Evolutionary conservation across 768 basidiomycete genomes (phyloP), one percentile per base, ranked within the genome.

Genomic region (Hygrocybe coccinea): DNA sequence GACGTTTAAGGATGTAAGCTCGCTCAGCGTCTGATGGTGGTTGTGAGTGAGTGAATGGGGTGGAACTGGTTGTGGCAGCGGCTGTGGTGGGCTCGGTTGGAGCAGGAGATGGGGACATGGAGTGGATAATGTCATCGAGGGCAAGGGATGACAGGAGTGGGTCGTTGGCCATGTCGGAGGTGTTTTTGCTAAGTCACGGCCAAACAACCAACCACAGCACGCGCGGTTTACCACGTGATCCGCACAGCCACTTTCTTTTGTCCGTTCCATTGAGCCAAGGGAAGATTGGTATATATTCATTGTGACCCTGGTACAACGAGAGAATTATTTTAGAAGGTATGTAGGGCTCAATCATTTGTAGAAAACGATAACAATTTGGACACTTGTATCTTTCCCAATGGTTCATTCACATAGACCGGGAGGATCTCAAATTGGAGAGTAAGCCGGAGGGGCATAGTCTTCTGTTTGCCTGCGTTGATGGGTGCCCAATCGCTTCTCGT

Each of bases 111-210:
- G 81, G 78, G 10, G 82, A 79, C 66, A 79, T 74, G 33, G 74
- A 62, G 56, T 81, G 78, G 54, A 83, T 75, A 39, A 83, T 78
- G 58, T 85, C 84, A 35, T 79, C 80, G 45, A 85, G 71, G 6
- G 76, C 72, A 24, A 84, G 74, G 8, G 74, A n/a, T 65, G 50
- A 21, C 4, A 73, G 74, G 38, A 57, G 39, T 50, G 59, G 56
- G 41, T 57, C 54, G 41, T 41, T 41, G 48, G 57, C 59, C 55
- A 60, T 62, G 36, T 29, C 33, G 34, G 17, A 38, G 36, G 37
- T 38, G 33, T 15, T 37, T n/a, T 17, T 22, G 34, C 11, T 24
- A 22, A 37, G 14, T 35, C 29, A 24, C 29, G n/a, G 38, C 21
- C 51, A 41, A 52, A 52, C 19, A 52, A 37, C 29, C 17, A 50